These are phyloP conservation scores for Thymus mandschuricus DNA, from an alignment of 257 asterid species.

Conservation along the genomic window DNA sequence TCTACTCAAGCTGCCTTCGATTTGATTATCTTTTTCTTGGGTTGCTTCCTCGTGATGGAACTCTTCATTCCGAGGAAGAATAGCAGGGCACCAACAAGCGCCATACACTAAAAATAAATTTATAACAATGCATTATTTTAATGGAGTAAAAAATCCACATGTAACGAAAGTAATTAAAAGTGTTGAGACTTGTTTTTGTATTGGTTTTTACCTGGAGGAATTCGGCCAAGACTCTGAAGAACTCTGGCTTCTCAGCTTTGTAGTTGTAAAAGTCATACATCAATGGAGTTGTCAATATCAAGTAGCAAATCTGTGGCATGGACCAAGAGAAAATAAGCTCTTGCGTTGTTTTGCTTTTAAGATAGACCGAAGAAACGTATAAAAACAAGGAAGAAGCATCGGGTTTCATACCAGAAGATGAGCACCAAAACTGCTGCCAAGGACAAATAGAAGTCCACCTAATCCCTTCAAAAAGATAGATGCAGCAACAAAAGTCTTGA, in stretches of 20 bases:
- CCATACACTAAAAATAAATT: conserved; percentile 52
- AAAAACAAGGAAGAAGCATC: background rate
- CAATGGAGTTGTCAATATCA: conserved; percentile 68
- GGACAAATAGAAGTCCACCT: conserved; percentile 84
- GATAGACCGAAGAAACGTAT: conserved; percentile 12
- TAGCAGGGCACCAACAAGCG: conserved; percentile 72
- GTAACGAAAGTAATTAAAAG: background rate
- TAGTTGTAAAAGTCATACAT: conserved; percentile 67
- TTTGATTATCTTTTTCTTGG: conserved; percentile 61
- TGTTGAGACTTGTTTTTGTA: background rate
- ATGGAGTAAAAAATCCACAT: too few species aligned
- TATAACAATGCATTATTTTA: conserved; percentile 5
- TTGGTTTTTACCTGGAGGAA: conserved; percentile 72
- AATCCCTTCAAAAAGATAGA: conserved; percentile 72
- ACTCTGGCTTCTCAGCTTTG: conserved; percentile 49
- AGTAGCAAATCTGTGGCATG: conserved; percentile 63
- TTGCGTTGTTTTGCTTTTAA: conserved; percentile 9
- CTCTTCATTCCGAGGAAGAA: conserved; percentile 83
- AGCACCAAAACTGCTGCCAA: conserved; percentile 84
- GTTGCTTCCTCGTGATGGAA: conserved; percentile 62
- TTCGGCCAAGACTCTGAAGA: conserved; percentile 49
- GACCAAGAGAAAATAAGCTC: conserved; percentile 2
- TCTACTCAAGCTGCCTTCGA: conserved; percentile 58
- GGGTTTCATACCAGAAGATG: conserved; percentile 65
- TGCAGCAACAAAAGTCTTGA: conserved; percentile 60